These are phyloP conservation scores for Pseudopediastrum boryanum DNA, from an alignment of 139 green algal species.

Conservation along the genomic window DNA sequence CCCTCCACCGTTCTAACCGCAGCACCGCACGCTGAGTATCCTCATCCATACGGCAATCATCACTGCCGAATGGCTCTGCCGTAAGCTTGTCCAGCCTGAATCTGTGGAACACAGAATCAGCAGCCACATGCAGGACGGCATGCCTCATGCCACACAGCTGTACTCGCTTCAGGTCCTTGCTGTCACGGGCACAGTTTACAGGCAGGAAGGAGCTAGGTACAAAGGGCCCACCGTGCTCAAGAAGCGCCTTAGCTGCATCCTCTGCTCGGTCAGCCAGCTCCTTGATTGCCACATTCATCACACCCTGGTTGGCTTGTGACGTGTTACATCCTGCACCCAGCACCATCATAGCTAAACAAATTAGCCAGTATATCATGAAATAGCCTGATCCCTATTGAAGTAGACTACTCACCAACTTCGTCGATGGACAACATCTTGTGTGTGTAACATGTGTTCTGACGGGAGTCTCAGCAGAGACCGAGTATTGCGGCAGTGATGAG, in stretches of 20 bases:
- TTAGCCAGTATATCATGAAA: too few relatives aligned
- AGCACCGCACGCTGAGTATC: neutral
- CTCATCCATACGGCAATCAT: neutral
- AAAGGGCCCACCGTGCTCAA: too few relatives aligned
- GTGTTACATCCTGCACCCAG: neutral
- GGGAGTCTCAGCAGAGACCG: too few relatives aligned
- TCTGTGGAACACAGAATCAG: neutral
- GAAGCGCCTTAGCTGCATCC: neutral
- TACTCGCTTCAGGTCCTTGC: neutral
- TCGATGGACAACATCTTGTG: too few relatives aligned
- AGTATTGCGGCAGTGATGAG: too few relatives aligned
- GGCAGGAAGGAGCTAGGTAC: too few relatives aligned
- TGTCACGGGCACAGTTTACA: neutral
- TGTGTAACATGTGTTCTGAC: too few relatives aligned
- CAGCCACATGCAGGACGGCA: neutral
- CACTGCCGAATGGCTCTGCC: too few relatives aligned
- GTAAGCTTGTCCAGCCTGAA: neutral
- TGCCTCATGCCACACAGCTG: neutral
- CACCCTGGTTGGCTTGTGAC: neutral
- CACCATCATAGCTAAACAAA: too few relatives aligned
- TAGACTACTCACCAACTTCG: too few relatives aligned
- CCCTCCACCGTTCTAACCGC: slow-evolving; percentile 4
- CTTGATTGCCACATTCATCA: neutral
- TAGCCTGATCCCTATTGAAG: too few relatives aligned
- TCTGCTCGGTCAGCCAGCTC: neutral